Conservation (phyloP, 331 rosid genomes). For the Phaseolus coccineus region DNA sequence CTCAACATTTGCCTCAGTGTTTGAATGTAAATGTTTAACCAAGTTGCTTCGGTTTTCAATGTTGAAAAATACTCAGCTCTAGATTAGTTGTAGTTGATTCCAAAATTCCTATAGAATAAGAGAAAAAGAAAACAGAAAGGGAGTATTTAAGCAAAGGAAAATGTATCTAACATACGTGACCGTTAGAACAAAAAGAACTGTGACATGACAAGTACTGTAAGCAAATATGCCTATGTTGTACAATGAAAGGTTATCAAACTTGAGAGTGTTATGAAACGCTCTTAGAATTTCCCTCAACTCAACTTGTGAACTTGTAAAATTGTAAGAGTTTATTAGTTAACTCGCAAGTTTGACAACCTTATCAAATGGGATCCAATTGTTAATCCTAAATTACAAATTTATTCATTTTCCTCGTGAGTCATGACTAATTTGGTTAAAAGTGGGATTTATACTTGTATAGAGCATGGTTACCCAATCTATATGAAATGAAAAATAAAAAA, state of each 20-base stretch:
- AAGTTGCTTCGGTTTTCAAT: slow-evolving; percentile 9
- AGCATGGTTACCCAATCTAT: neutral
- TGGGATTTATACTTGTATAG: no score
- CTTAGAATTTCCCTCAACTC: no score
- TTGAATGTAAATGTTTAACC: neutral
- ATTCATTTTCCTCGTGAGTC: no score
- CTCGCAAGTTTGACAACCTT: no score
- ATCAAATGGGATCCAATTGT: no score
- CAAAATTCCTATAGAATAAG: neutral
- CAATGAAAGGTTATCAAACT: neutral
- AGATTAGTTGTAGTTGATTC: neutral
- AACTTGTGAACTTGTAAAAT: no score
- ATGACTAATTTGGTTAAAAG: no score
- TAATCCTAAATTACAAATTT: no score
- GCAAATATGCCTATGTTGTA: neutral
- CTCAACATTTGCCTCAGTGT: neutral
- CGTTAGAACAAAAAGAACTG: neutral
- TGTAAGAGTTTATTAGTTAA: no score
- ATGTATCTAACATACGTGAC: neutral
- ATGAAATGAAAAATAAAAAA: neutral
- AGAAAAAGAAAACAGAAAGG: neutral
- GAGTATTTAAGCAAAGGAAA: slow-evolving; percentile 17
- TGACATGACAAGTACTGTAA: neutral
- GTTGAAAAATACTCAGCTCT: slow-evolving; percentile 19
- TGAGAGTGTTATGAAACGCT: neutral